phyloP scores from a whole-genome alignment of 2,329 filamentous ascomycete species.

The Xylariaceae sp. region DNA sequence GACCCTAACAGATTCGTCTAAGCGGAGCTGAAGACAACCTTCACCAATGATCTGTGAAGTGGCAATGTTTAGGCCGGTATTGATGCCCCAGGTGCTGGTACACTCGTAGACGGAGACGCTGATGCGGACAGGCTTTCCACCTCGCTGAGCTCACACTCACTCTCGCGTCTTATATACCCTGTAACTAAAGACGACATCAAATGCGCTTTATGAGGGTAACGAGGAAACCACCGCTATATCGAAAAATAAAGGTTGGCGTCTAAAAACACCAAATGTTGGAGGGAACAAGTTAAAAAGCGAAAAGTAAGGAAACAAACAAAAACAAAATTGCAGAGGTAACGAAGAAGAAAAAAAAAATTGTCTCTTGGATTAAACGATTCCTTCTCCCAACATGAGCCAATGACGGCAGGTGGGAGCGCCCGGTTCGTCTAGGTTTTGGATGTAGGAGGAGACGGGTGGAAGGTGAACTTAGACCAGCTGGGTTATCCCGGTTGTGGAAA shows the following conservation, averaged over 20 bases:
- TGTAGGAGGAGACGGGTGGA: constrained; percentile 3
- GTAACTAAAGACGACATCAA: constrained; percentile 31
- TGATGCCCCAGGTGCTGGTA: constrained; percentile 15
- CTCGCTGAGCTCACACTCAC: constrained; percentile 23
- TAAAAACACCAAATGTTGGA: constrained; percentile 6
- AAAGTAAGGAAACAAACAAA: not conserved
- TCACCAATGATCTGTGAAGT: constrained; percentile 2
- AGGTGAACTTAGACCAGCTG: constrained; percentile 15
- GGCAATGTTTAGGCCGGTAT: constrained; percentile 14
- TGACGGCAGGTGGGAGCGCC: constrained; percentile 17
- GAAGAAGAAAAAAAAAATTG: not conserved
- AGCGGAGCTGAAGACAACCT: not conserved
- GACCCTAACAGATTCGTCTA: constrained; percentile 5
- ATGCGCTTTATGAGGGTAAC: constrained; percentile 22
- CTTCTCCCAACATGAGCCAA: constrained; percentile 17
- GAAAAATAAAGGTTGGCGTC: constrained; percentile 4
- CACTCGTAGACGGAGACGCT: constrained; percentile 17
- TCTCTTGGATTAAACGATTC: constrained; percentile 3
- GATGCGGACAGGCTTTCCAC: constrained; percentile 20
- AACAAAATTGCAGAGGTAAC: not conserved
- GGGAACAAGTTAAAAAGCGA: not conserved
- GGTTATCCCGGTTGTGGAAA: constrained; percentile 21
- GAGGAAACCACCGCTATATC: constrained; percentile 3
- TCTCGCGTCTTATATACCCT: constrained; percentile 20
- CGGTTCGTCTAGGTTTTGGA: constrained; percentile 12